phyloP scores from a whole-genome alignment of 2,329 filamentous ascomycete genomes.

The Exophiala viscosa region DNA sequence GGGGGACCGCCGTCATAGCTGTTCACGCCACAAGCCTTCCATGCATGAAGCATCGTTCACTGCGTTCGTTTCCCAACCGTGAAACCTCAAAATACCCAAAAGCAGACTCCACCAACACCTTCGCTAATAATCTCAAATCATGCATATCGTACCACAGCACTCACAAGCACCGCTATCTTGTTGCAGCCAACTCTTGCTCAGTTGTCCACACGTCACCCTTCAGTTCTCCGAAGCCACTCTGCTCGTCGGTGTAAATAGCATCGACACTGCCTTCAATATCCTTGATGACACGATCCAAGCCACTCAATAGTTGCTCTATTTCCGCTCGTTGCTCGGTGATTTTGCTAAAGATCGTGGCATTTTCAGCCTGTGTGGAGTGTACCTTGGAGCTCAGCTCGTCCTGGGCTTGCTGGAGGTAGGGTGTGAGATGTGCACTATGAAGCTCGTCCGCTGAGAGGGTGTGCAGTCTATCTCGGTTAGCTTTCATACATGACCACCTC shows the following conservation, averaged over 20 bases:
- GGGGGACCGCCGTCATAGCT: too few species aligned
- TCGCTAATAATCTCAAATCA: conserved; percentile 16
- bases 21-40: too few species aligned
- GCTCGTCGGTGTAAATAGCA: conserved; percentile 37
- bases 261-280: conserved; percentile 54
- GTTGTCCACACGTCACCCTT: conserved; percentile 43
- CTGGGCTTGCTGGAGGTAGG: conserved; percentile 52
- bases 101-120: conserved; percentile 16
- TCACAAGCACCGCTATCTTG: conserved; percentile 8
- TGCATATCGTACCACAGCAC: background rate
- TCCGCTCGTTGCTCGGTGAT: conserved; percentile 55
- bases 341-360: conserved; percentile 50
- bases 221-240: conserved; percentile 31
- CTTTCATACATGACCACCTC: background rate
- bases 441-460: conserved; percentile 55
- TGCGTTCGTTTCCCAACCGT: too few species aligned
- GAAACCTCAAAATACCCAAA: background rate
- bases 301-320: conserved; percentile 53
- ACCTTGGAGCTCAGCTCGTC: conserved; percentile 50
- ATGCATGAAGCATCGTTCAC: too few species aligned
- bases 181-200: conserved; percentile 40
- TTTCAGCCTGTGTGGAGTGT: conserved; percentile 49
- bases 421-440: conserved; percentile 57
- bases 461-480: conserved; percentile 48
- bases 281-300: conserved; percentile 54